Evolutionary conservation across 441 rosid genomes (phyloP).

Genomic region (Adansonia rubrostipa): DNA sequence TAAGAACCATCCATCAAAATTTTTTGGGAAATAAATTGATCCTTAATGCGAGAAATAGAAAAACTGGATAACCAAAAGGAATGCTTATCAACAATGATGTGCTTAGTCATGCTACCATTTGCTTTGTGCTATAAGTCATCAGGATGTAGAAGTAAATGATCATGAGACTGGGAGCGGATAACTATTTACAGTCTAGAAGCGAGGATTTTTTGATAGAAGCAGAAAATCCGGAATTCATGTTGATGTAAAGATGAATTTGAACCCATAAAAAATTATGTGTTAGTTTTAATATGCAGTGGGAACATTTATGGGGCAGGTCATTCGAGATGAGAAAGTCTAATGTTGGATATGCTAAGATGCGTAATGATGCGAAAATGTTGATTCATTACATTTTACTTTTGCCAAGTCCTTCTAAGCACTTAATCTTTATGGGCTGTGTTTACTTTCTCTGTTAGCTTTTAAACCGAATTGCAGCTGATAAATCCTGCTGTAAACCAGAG

Average conservation of each 20-base stretch:
- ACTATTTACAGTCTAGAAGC: background rate
- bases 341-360: slow-evolving; percentile 7
- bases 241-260: background rate
- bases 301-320: too few species aligned
- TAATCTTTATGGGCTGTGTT: background rate
- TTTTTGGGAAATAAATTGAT: background rate
- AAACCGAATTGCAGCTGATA: background rate
- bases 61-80: slow-evolving; percentile 3
- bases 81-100: background rate
- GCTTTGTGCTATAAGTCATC: background rate
- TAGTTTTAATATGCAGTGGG: background rate
- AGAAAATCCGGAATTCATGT: background rate
- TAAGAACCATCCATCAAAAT: background rate
- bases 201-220: background rate
- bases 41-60: background rate
- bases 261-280: background rate
- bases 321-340: background rate
- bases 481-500: background rate
- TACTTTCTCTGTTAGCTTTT: background rate
- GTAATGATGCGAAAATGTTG: background rate
- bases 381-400: background rate
- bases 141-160: background rate
- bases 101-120: background rate
- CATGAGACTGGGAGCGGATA: background rate
- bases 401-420: background rate